Percentiles rank a stretch among this genome's conserved stretches.
Conservation (phyloP, 108 stramenopile species). For the Nannochloropsis oceanica region DNA sequence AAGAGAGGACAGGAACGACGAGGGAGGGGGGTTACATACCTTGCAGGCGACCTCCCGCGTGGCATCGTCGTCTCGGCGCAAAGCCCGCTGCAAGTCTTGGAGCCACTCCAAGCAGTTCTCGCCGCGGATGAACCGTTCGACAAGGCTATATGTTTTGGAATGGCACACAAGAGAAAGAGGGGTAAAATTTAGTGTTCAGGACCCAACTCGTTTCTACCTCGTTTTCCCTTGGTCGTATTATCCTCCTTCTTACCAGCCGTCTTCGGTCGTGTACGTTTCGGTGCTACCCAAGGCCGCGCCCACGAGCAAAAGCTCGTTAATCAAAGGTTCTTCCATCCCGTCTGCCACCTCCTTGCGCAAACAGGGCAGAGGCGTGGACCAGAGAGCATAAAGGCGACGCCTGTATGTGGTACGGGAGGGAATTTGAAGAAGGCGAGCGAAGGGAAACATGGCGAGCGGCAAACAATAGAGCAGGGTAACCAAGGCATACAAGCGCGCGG, state of each 20-base stretch:
- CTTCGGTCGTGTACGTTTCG: background rate
- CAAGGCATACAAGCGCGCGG: no score
- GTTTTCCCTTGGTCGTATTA: background rate
- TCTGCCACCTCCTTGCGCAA: no score
- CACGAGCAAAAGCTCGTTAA: slow-evolving; percentile 32
- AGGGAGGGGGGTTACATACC: background rate
- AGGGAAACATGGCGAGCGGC: no score
- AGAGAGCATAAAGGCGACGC: no score
- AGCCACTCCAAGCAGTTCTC: slow-evolving; percentile 36
- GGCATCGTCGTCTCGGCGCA: slow-evolving; percentile 19
- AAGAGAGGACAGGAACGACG: background rate
- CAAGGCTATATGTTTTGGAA: background rate
- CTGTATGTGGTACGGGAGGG: no score
- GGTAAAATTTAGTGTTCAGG: background rate
- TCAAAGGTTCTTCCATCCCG: slow-evolving; percentile 12
- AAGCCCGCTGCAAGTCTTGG: slow-evolving; percentile 27
- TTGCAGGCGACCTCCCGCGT: slow-evolving; percentile 9
- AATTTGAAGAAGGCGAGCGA: no score
- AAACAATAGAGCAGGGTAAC: no score
- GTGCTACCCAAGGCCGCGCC: slow-evolving; percentile 28
- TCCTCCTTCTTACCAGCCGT: background rate
- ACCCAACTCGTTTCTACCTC: no score
- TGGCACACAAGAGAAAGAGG: background rate
- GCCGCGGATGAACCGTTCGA: slow-evolving; percentile 22
- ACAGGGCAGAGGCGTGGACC: no score